Conservation (phyloP, 2,329 filamentous ascomycete species). For the Cryphonectria radicalis region DNA sequence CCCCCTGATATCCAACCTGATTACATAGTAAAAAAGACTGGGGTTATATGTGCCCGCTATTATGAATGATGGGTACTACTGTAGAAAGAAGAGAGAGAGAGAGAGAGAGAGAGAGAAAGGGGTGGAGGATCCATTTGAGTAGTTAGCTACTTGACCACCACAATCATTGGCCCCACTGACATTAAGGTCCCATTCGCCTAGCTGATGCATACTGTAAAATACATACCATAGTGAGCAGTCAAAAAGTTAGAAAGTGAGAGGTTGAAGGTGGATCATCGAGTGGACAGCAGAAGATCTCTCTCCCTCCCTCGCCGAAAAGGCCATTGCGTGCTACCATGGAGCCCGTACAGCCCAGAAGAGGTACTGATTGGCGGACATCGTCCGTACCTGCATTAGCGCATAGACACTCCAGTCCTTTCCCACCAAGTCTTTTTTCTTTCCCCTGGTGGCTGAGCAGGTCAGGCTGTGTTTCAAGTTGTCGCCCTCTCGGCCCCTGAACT, state of each 20-base stretch:
- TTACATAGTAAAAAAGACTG: not conserved
- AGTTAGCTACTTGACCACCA: not conserved
- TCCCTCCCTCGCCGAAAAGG: not conserved
- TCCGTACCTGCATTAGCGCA: slow-evolving; percentile 29
- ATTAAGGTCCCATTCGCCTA: not conserved
- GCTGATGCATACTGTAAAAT: not conserved
- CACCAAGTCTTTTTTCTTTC: slow-evolving; percentile 4
- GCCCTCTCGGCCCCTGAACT: not conserved
- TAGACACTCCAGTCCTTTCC: not conserved
- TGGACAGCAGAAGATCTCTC: not conserved
- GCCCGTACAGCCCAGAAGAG: not conserved
- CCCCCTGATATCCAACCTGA: not conserved
- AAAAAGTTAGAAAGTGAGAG: not conserved
- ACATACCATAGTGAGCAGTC: not conserved
- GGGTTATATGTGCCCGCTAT: not conserved
- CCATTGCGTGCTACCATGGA: not conserved
- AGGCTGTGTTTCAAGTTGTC: slow-evolving; percentile 19
- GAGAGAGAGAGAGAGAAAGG: not conserved
- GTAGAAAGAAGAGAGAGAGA: not conserved
- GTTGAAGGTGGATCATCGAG: not conserved
- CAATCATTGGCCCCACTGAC: not conserved
- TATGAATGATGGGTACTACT: not conserved
- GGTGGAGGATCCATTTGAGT: not conserved
- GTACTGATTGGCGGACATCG: slow-evolving; percentile 12
- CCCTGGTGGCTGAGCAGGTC: slow-evolving; percentile 29